phyloP scores from a whole-genome alignment of 768 basidiomycete species.

The Kondoa malvinella region DNA sequence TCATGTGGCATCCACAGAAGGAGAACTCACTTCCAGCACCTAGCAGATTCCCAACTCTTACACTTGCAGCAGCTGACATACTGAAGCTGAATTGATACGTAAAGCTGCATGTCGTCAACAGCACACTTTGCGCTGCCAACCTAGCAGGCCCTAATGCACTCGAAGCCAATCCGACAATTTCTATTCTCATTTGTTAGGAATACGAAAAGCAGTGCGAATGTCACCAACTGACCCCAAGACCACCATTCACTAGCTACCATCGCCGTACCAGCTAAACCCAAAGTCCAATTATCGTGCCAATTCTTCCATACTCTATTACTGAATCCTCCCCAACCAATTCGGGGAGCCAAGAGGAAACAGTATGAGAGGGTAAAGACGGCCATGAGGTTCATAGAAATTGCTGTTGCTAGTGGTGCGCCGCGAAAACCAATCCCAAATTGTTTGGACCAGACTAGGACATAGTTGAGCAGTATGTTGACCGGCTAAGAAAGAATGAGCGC shows the following conservation, averaged over 20 bases:
- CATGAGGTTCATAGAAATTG: conserved; percentile 1
- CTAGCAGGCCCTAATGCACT: background rate
- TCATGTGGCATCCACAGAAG: background rate
- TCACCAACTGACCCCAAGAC: background rate
- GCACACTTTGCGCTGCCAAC: conserved; percentile 4
- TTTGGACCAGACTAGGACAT: background rate
- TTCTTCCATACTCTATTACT: conserved; percentile 47
- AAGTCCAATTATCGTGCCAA: conserved; percentile 49
- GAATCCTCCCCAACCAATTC: conserved; percentile 69
- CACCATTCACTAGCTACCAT: conserved; percentile 12
- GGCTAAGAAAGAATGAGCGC: background rate
- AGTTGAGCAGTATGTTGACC: conserved; percentile 4
- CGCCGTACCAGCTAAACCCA: conserved; percentile 55
- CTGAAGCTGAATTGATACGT: conserved; percentile 4
- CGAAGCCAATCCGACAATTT: background rate
- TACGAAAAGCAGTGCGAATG: background rate
- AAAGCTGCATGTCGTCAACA: background rate
- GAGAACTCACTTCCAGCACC: background rate
- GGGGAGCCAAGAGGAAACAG: conserved; percentile 34
- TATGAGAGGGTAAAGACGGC: conserved; percentile 30
- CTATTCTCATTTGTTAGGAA: background rate
- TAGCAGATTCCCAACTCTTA: conserved; percentile 2
- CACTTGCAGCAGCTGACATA: background rate
- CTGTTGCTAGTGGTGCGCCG: background rate
- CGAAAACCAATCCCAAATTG: background rate